These are phyloP conservation scores for Picochlorum costavermella DNA, from an alignment of 139 green algal genomes.

Conservation along the genomic window DNA sequence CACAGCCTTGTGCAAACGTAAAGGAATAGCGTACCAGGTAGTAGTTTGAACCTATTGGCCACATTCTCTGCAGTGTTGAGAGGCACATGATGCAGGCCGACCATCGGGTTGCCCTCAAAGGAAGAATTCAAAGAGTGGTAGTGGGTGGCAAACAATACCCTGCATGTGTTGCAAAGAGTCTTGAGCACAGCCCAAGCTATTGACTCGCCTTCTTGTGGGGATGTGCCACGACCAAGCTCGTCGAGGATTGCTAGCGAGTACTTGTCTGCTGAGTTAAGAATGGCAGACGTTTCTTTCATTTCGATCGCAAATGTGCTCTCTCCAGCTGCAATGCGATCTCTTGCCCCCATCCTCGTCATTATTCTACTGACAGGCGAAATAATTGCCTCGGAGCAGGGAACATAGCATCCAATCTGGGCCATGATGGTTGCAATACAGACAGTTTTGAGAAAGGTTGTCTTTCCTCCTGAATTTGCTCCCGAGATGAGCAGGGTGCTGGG, in stretches of 20 bases:
- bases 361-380: constrained; percentile 36
- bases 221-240: constrained; percentile 66
- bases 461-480: constrained; percentile 50
- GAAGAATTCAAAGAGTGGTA: constrained; percentile 66
- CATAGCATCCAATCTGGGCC: constrained; percentile 43
- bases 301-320: constrained; percentile 54
- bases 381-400: constrained; percentile 16
- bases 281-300: constrained; percentile 37
- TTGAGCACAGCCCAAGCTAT: constrained; percentile 60
- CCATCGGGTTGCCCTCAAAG: background rate
- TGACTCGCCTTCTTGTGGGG: constrained; percentile 52
- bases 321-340: constrained; percentile 41
- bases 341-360: constrained; percentile 43
- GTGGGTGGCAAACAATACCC: constrained; percentile 39
- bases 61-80: too few species aligned
- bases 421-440: constrained; percentile 40
- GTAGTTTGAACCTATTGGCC: too few species aligned
- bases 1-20: too few species aligned
- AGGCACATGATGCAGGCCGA: too few species aligned
- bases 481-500: constrained; percentile 54
- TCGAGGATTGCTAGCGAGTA: constrained; percentile 56
- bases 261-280: constrained; percentile 28
- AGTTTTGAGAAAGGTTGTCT: constrained; percentile 42
- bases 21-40: too few species aligned
- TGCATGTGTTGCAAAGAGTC: constrained; percentile 69